These are phyloP conservation scores for Trypanosoma mega DNA, from an alignment of 208 protist species.

Conservation along the genomic window DNA sequence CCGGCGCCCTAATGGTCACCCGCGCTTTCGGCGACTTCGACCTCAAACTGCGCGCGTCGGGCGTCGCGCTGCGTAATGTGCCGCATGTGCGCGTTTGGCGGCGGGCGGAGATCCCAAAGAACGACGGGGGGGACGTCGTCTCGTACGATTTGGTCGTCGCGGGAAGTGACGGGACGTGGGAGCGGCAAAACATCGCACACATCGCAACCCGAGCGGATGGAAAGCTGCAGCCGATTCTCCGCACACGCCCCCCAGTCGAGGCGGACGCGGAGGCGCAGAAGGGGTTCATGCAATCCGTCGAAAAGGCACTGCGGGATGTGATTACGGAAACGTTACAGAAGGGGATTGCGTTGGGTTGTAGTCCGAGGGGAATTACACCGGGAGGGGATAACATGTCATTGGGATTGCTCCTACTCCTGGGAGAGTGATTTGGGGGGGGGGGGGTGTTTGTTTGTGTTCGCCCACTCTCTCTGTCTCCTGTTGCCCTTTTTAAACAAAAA, in stretches of 20 bases:
- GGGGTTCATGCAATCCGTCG: background rate
- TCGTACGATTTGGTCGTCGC: slow-evolving; percentile 25
- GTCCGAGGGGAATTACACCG: background rate
- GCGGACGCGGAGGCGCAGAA: background rate
- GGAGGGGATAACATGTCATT: slow-evolving; percentile 7
- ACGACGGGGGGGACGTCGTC: background rate
- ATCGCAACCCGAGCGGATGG: slow-evolving; percentile 11
- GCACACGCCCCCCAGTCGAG: background rate
- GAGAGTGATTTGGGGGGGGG: background rate
- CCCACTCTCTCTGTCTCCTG: background rate
- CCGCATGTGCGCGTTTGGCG: slow-evolving; percentile 19
- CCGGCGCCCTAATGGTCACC: slow-evolving; percentile 58
- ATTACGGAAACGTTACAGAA: background rate
- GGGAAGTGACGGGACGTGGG: slow-evolving; percentile 31
- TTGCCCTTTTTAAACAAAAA: no score
- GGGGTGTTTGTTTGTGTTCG: background rate
- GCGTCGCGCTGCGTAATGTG: slow-evolving; percentile 27
- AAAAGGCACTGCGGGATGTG: background rate
- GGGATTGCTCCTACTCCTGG: background rate
- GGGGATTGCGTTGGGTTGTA: background rate
- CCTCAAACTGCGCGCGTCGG: slow-evolving; percentile 32
- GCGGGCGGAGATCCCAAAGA: background rate
- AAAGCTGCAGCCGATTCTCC: slow-evolving; percentile 10
- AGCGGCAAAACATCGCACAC: slow-evolving; percentile 17
- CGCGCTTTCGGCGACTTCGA: slow-evolving; percentile 76